Percentiles rank a stretch among this genome's conserved stretches.
Evolutionary conservation across 805 yeast genomes (phyloP).

Genomic region (Metschnikowia colocasiae): DNA sequence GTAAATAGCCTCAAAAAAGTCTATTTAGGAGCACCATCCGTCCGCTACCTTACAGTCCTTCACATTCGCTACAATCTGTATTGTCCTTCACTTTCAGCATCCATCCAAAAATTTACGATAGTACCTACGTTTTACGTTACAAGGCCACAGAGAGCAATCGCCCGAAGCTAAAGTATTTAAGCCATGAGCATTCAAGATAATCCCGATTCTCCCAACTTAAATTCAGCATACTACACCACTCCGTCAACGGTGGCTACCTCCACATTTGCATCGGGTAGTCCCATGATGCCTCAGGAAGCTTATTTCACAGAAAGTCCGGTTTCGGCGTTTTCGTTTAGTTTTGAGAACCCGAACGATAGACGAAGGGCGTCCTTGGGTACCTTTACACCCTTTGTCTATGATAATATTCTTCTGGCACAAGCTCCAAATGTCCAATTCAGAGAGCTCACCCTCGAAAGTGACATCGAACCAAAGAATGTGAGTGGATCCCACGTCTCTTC

Average conservation of each 20-base stretch:
- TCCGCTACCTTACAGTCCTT: not conserved
- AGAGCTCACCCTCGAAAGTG: not conserved
- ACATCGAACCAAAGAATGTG: not conserved
- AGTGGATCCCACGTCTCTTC: not conserved
- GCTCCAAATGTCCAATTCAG: not conserved
- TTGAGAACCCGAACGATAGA: not conserved
- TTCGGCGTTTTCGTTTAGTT: not conserved
- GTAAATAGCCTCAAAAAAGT: too few species aligned
- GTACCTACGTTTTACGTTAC: not conserved
- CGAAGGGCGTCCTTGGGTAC: slow-evolving; percentile 1
- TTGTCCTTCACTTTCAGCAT: not conserved
- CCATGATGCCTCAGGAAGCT: not conserved
- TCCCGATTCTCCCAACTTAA: not conserved
- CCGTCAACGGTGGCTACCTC: slow-evolving; percentile 5
- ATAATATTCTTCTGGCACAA: not conserved
- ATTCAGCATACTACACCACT: slow-evolving; percentile 1
- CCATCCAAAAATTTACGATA: not conserved
- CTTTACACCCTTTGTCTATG: not conserved
- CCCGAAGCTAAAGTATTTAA: not conserved
- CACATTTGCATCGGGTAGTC: slow-evolving; percentile 4
- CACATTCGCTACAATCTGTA: not conserved
- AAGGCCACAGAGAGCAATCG: not conserved
- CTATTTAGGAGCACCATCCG: not conserved
- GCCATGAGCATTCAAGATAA: not conserved
- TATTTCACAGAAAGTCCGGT: not conserved